Percentiles rank a stretch among this genome's conserved stretches.
phyloP scores from a whole-genome alignment of 345 rosid species.

The Moricandia moricandioides region DNA sequence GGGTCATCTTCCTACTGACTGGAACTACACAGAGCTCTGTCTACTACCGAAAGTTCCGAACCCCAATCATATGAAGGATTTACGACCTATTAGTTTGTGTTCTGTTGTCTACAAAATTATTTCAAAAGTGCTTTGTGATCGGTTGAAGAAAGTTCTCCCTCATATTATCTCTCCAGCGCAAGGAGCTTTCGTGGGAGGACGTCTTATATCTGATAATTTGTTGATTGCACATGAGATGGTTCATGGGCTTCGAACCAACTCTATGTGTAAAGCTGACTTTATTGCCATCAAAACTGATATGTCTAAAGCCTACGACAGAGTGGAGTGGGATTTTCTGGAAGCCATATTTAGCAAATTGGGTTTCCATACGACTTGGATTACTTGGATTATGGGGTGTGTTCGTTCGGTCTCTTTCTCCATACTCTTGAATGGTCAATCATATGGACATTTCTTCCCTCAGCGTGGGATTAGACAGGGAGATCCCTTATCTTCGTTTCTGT shows the following conservation, averaged over 20 bases:
- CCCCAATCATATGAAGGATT: not conserved
- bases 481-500: not conserved
- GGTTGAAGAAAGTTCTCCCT: not conserved
- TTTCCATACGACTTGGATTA: not conserved
- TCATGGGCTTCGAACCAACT: not conserved
- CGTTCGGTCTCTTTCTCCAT: too few relatives aligned
- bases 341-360: not conserved
- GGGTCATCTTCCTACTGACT: not conserved
- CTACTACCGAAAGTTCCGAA: not conserved
- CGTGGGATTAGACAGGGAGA: not conserved
- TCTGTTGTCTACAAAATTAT: not conserved
- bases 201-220: not conserved
- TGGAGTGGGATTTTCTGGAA: not conserved
- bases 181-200: not conserved
- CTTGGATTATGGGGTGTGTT: too few relatives aligned
- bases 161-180: not conserved
- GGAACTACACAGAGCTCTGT: not conserved
- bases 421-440: too few relatives aligned
- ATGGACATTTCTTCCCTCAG: too few relatives aligned
- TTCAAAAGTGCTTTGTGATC: not conserved
- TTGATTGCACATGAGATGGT: not conserved
- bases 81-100: not conserved
- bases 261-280: not conserved
- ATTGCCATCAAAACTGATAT: not conserved
- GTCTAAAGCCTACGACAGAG: not conserved